Evolutionary conservation across 345 rosid genomes (phyloP), one percentile per base, ranked within the genome.

Genomic region (Laguncularia racemosa): DNA sequence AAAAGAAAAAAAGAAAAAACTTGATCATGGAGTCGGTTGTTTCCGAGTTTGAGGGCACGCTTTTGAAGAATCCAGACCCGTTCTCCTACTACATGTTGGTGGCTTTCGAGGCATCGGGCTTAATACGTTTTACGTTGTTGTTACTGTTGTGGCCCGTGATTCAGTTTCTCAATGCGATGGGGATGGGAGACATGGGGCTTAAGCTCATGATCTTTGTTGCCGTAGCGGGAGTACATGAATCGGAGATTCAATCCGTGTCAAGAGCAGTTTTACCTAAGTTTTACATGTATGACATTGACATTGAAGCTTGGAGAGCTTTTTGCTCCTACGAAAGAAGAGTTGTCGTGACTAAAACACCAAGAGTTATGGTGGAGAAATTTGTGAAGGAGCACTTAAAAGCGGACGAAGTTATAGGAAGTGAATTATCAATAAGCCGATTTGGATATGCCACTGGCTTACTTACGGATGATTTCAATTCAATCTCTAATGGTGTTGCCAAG

Each of bases 1-100:
- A n/a, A n/a, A n/a, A n/a, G n/a, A n/a, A n/a, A n/a, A n/a, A n/a
- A n/a, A n/a, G n/a, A 33, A 33, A 33, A 7, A 48, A 3, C 47
- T 11, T 46, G 7, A 79, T 80, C 89, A 76, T 73, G 19, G 56
- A 66, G 26, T 79, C 89, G 0, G 82, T 88, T 55, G 86, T 84
- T 44, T 81, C 91, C 2, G 92, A 86, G 63, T 76, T 88, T 7
- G 98, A 91, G 71, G 98, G 98, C 44, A 69, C 81, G 49, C 76
- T 91, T 16, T 16, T 91, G 57, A 82, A 73, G 61, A 81, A 82
- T 67, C 74, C 71, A 1, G 69, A 85, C 46, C 70, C 82, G 0
- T 88, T 91, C 66, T 82, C 84, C 1, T 91, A 88, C 80, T 91
- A 85, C 83, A 88, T 91, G 98, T 67, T 88, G 53, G 80, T 88